phyloP scores from a whole-genome alignment of 495 filamentous ascomycete species.

The Aspergillus conjunctus region DNA sequence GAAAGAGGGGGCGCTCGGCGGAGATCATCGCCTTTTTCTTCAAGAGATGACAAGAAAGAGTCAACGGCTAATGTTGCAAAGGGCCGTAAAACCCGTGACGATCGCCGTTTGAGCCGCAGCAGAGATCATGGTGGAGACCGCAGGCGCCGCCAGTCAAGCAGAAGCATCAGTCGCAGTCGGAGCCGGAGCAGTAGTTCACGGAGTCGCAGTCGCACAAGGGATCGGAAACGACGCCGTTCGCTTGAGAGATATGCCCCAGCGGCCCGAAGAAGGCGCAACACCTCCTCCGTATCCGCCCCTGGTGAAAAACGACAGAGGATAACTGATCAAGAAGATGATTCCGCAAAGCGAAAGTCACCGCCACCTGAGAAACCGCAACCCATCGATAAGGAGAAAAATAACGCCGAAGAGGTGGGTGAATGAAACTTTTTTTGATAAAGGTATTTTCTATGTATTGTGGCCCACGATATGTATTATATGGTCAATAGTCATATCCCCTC shows the following conservation, averaged over 20 bases:
- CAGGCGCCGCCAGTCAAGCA: constrained; percentile 43
- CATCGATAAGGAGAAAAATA: constrained; percentile 29
- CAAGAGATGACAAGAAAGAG: constrained; percentile 43
- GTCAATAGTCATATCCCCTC: background rate
- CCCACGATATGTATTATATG: constrained; percentile 5
- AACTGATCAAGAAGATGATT: constrained; percentile 61
- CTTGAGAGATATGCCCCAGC: constrained; percentile 55
- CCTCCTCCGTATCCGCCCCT: constrained; percentile 55
- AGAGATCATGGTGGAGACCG: constrained; percentile 35
- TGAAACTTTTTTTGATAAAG: constrained; percentile 30
- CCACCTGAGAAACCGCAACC: constrained; percentile 30
- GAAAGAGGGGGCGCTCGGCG: constrained; percentile 32
- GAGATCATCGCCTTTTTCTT: constrained; percentile 46
- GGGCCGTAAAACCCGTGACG: constrained; percentile 39
- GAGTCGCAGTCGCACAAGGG: constrained; percentile 38
- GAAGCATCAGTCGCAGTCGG: constrained; percentile 46
- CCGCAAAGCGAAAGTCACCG: constrained; percentile 52
- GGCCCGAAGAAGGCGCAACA: constrained; percentile 49
- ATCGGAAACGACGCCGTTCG: constrained; percentile 54
- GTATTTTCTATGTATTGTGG: constrained; percentile 13
- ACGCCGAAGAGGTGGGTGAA: constrained; percentile 54
- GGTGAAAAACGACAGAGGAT: constrained; percentile 52
- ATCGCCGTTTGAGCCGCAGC: constrained; percentile 46
- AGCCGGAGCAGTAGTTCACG: constrained; percentile 39
- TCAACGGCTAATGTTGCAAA: constrained; percentile 55